Base-by-base conservation (phyloP, 352 stramenopile genomes). In the Globisporangium spinosum region DNA sequence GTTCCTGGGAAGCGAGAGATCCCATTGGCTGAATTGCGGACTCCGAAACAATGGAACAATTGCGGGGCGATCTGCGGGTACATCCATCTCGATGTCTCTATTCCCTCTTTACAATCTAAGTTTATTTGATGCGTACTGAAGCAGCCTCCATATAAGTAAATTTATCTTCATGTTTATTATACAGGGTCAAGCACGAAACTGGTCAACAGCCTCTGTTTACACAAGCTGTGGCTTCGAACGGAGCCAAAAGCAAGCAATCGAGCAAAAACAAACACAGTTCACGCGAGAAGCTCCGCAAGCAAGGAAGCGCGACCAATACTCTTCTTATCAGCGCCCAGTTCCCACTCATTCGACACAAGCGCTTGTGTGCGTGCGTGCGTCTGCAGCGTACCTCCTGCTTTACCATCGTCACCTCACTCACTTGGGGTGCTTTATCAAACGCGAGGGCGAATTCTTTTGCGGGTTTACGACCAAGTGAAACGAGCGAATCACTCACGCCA, bases 381-480 rank as follows among this genome's bases (percentile, higher is more conserved):
- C 20, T 20, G n/a, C 32, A 10, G 7, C 25, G 29, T 32, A 4
- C 13, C 25, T 25, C 55, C 34, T 40, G 34, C 53, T 23, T 29
- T 59, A 3, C 22, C 55, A 6, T 35, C 27, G 27, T 8, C 27
- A 29, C n/a, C n/a, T n/a, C 5, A 10, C 17, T 29, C 47, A 9
- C 10, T 27, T 13, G 9, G 7, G 5, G 49, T 25, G 10, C 49
- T 25, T 34, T 17, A 38, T 15, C 35, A 38, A 38, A 23, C 35
- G 54, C 53, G 23, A 40, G 54, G 38, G 23, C 54, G 54, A 59
- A 38, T 59, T 59, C 54, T 38, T 40, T 40, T 58, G 54, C 54
- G 35, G 34, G 53, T 15, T 59, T 40, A 34, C 54, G 54, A 59
- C 25, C 51, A 32, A 20, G 51, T 10, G 43, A 49, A 49, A 49